phyloP scores from a whole-genome alignment of 441 rosid species.

The Syzygium malaccense region DNA sequence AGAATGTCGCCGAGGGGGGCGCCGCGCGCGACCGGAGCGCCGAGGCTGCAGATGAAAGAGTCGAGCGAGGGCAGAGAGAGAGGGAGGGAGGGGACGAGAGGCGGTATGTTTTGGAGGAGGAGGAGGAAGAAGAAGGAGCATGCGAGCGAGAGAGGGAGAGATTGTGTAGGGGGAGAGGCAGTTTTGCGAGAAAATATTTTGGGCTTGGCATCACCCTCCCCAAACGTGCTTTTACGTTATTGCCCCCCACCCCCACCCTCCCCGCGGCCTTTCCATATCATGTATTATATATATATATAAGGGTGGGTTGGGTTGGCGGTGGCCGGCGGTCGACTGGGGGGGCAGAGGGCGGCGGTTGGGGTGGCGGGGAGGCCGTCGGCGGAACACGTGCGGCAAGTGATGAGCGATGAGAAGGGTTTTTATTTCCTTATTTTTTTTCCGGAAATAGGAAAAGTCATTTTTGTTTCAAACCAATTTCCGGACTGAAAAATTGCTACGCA shows the following conservation, averaged over 20 bases:
- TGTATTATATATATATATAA: too few species aligned
- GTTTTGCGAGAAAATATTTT: background rate
- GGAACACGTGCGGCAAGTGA: too few species aligned
- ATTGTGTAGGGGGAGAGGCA: rapidly evolving
- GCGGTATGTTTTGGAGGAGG: background rate
- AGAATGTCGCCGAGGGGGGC: background rate
- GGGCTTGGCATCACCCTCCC: background rate
- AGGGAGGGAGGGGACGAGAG: background rate
- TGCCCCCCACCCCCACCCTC: background rate
- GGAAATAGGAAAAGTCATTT: too few species aligned
- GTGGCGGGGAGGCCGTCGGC: too few species aligned
- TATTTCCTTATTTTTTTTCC: too few species aligned
- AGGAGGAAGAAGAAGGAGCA: background rate
- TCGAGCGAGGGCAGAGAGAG: background rate
- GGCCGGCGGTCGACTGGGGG: too few species aligned
- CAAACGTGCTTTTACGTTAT: background rate
- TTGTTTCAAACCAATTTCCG: too few species aligned
- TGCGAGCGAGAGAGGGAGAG: background rate
- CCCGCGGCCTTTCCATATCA: background rate
- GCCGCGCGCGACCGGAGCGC: background rate
- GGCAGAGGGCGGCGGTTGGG: too few species aligned
- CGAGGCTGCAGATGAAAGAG: background rate
- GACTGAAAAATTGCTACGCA: too few species aligned
- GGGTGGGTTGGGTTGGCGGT: too few species aligned
- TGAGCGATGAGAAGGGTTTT: too few species aligned